Percentiles rank a stretch among this genome's conserved stretches.
These are phyloP conservation scores for Vitis hybrid DNA, from an alignment of 177 flowering plant genomes.

Conservation along the genomic window DNA sequence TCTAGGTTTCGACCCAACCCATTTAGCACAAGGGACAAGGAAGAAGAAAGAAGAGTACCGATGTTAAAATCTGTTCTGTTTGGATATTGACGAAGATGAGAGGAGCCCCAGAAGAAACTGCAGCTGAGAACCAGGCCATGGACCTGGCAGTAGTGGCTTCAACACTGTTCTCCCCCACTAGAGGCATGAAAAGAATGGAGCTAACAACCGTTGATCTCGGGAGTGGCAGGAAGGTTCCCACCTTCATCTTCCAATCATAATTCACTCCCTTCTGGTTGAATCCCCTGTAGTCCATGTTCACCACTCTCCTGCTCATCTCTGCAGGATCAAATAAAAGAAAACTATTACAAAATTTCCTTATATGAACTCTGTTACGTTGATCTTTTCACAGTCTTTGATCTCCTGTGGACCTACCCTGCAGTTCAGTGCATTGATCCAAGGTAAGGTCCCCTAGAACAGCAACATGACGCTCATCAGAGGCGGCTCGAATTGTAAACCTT, in stretches of 20 bases:
- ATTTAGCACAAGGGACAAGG: no score
- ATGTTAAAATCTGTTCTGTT: constrained; percentile 44
- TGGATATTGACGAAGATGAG: constrained; percentile 63
- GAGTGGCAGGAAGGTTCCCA: constrained; percentile 44
- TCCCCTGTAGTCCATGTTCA: constrained; percentile 29
- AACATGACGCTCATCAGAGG: constrained; percentile 48
- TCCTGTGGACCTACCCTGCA: constrained; percentile 40
- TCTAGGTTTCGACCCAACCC: no score
- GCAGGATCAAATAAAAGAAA: constrained; percentile 11
- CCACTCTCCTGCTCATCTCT: constrained; percentile 61
- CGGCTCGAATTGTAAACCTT: constrained; percentile 42
- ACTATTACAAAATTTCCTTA: neutral
- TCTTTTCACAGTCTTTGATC: no score
- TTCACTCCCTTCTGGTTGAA: constrained; percentile 36
- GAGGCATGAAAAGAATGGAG: constrained; percentile 54
- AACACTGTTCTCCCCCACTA: constrained; percentile 26
- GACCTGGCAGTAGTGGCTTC: constrained; percentile 43
- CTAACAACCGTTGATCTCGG: constrained; percentile 37
- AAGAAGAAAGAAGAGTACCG: constrained; percentile 24
- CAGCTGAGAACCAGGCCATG: constrained; percentile 70
- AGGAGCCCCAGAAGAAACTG: constrained; percentile 58
- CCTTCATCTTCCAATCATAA: constrained; percentile 57
- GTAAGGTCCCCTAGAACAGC: constrained; percentile 53
- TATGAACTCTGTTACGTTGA: no score
- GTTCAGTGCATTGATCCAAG: constrained; percentile 43